These are phyloP conservation scores for Condylostoma magnum DNA, from an alignment of 169 alveolate genomes.

Conservation along the genomic window DNA sequence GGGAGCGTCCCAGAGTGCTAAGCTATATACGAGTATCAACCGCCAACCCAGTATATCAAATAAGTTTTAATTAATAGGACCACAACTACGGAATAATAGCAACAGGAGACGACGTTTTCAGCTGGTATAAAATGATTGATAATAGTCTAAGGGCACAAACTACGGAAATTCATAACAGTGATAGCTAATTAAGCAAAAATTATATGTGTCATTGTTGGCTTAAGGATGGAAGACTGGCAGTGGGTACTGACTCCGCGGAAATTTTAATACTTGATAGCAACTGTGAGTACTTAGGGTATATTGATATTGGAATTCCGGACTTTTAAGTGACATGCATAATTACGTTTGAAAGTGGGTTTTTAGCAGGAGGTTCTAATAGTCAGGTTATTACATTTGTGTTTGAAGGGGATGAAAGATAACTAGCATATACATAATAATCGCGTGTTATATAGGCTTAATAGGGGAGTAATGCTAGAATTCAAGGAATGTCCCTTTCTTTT, in stretches of 20 bases:
- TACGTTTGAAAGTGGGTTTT: conserved; percentile 4
- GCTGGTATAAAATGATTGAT: conserved; percentile 58
- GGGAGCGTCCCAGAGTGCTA: conserved; percentile 73
- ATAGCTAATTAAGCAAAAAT: conserved; percentile 42
- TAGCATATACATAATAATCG: not conserved
- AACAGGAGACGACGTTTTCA: conserved; percentile 74
- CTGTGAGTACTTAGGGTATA: conserved; percentile 66
- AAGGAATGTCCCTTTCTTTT: conserved; percentile 19
- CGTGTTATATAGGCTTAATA: not conserved
- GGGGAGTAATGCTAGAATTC: not conserved
- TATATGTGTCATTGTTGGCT: conserved; percentile 81
- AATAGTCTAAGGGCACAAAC: conserved; percentile 51
- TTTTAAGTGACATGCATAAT: conserved; percentile 12
- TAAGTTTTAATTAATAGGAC: conserved; percentile 39
- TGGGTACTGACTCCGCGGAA: conserved; percentile 85
- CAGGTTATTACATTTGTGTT: not conserved
- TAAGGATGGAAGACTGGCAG: conserved; percentile 72
- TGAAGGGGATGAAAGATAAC: conserved; percentile 8
- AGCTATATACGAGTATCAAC: conserved; percentile 37
- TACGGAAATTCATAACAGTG: conserved; percentile 46
- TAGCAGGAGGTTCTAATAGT: conserved; percentile 20
- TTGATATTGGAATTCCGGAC: not conserved
- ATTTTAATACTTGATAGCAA: conserved; percentile 68
- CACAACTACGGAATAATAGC: conserved; percentile 52
- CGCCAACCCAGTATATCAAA: conserved; percentile 38